phyloP scores from a whole-genome alignment of 1,284 basidiomycete species.

The Clitocybe nebularis region DNA sequence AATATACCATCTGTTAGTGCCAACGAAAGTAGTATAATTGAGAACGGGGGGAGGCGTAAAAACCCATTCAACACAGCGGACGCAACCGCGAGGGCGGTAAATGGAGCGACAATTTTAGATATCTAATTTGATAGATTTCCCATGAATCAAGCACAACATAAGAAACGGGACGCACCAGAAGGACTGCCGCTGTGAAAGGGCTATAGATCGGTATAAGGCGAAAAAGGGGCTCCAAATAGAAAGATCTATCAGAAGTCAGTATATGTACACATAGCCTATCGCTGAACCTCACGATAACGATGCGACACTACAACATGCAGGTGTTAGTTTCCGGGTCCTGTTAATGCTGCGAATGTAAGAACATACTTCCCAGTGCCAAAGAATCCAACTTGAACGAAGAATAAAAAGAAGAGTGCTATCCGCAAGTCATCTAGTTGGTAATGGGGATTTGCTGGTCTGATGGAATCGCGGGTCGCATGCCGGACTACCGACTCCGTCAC shows the following conservation, averaged over 20 bases:
- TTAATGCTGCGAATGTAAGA: too few species aligned
- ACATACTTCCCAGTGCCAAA: slow-evolving; percentile 87
- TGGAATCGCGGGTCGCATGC: slow-evolving; percentile 2
- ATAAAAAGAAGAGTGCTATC: slow-evolving; percentile 79
- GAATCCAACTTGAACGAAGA: slow-evolving; percentile 86
- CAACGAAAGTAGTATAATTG: slow-evolving; percentile 71
- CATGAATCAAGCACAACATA: too few species aligned
- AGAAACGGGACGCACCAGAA: slow-evolving; percentile 46
- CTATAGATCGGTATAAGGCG: slow-evolving; percentile 84
- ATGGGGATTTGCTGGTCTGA: slow-evolving; percentile 6
- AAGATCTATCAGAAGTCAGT: slow-evolving; percentile 49
- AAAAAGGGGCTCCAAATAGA: slow-evolving; percentile 89
- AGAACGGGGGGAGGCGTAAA: slow-evolving; percentile 69
- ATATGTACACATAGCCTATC: not conserved
- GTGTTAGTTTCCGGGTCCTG: too few species aligned
- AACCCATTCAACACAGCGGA: slow-evolving; percentile 68
- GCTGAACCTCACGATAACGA: slow-evolving; percentile 69
- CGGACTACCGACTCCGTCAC: slow-evolving; percentile 56
- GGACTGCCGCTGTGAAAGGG: slow-evolving; percentile 80
- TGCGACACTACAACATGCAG: slow-evolving; percentile 78
- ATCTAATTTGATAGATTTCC: slow-evolving; percentile 51
- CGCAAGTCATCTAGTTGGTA: slow-evolving; percentile 65
- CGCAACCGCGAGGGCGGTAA: slow-evolving; percentile 66
- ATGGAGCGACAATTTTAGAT: slow-evolving; percentile 82
- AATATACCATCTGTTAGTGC: slow-evolving; percentile 68